Base-by-base conservation (phyloP, 352 stramenopile species). In the Phytophthora meadii region DNA sequence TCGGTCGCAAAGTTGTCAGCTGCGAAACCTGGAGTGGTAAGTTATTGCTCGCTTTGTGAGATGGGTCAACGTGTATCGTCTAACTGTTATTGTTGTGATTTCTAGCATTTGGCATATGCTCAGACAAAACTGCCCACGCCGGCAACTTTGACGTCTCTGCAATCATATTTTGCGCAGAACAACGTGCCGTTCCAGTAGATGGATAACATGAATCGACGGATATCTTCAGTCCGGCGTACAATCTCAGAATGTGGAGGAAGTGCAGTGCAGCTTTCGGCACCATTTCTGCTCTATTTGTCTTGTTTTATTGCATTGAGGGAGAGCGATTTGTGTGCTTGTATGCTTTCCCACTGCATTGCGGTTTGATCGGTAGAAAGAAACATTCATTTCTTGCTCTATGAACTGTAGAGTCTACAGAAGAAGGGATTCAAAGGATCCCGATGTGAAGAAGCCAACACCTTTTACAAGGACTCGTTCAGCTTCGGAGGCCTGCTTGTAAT, bases 1-100 rank as follows among this genome's bases (percentile, higher is more conserved):
- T 89, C 77, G 14, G 73, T 94, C 12, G 71, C 80, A 7, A 88
- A 90, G 66, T 59, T 92, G 12, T 90, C 86, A n/a, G 80, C 71
- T 14, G 69, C 82, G 41, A 78, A 77, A 61, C 82, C 85, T 44
- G 83, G 81, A 30, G 79, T 89, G 79, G 86, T 94, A 57, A 70
- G 79, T 84, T 28, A 17, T 51, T 52, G 28, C 8, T 34, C 53
- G 27, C 14, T 48, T 36, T 19, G 34, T 54, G n/a, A 50, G 30
- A 46, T 22, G 12, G 12, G 8, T 36, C 42, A 11, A 30, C 30
- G 24, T 45, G 27, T 5, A 17, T 25, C 19, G 24, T 65, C 62
- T 74, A 54, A 69, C 39, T 59, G 2, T 79, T 58, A 32, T 68
- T 54, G 36, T 40, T 57, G 7, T 77, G 25, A 40, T 51, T 47